A percentile compares a stretch with the other conserved stretches of the same genome.
Conservation (phyloP, 257 asterid species). For the Ilex aquifolium region DNA sequence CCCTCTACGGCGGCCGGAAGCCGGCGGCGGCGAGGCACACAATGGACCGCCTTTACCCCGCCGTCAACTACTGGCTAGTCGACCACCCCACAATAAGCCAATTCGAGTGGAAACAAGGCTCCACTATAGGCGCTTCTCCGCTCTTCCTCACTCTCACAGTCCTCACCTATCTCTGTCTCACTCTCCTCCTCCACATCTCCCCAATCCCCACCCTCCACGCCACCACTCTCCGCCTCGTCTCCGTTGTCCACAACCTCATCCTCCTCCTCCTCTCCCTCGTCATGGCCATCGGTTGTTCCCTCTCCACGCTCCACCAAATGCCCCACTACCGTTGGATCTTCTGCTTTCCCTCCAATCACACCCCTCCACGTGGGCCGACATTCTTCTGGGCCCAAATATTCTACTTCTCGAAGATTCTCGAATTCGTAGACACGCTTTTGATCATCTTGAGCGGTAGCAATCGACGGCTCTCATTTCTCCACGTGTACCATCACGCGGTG, state of each 20-base stretch:
- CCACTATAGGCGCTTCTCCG: constrained; percentile 55
- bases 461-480: constrained; percentile 75
- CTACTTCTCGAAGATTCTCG: constrained; percentile 81
- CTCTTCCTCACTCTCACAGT: constrained; percentile 54
- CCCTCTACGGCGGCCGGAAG: constrained; percentile 11
- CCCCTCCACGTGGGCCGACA: constrained; percentile 60
- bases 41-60: constrained; percentile 40
- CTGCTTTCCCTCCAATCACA: constrained; percentile 61
- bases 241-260: constrained; percentile 68
- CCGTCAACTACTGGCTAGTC: constrained; percentile 53
- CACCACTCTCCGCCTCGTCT: constrained; percentile 58
- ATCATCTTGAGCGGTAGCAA: constrained; percentile 42
- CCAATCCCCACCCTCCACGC: constrained; percentile 35
- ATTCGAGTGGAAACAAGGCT: constrained; percentile 62
- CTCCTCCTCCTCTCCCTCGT: constrained; percentile 66
- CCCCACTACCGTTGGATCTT: constrained; percentile 39
- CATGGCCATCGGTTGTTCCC: constrained; percentile 72
- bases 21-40: constrained; percentile 32
- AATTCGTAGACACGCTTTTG: constrained; percentile 64
- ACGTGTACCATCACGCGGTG: constrained; percentile 87
- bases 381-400: constrained; percentile 93
- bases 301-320: constrained; percentile 62
- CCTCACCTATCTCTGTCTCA: constrained; percentile 53
- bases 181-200: constrained; percentile 27
- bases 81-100: constrained; percentile 53